Evolutionary conservation across 805 yeast species (phyloP).

Genomic region (Saccharomycopsis sp.): DNA sequence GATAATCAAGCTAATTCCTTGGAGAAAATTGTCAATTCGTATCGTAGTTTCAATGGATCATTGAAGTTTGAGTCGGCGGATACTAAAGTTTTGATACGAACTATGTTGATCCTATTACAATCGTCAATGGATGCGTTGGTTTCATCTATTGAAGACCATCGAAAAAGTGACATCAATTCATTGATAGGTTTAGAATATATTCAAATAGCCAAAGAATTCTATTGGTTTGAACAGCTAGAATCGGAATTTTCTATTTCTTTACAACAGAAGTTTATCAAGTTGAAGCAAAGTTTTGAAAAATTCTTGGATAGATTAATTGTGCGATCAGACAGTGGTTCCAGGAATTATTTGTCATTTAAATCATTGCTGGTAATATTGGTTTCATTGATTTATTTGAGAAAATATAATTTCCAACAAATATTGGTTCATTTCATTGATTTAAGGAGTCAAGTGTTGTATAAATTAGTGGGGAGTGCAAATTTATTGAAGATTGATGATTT

Average conservation of each 20-base stretch:
- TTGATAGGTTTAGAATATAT: not conserved
- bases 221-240: slow-evolving; percentile 4
- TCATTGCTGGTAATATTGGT: slow-evolving; percentile 4
- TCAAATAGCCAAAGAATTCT: slow-evolving; percentile 13
- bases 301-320: slow-evolving; percentile 5
- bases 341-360: not conserved
- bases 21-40: slow-evolving; percentile 1
- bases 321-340: not conserved
- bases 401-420: not conserved
- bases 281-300: not conserved
- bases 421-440: slow-evolving; percentile 3
- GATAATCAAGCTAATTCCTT: not conserved
- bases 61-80: not conserved
- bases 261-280: not conserved
- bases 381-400: slow-evolving; percentile 2
- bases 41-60: not conserved
- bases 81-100: slow-evolving; percentile 3
- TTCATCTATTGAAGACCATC: not conserved
- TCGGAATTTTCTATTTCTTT: not conserved
- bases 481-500: slow-evolving; percentile 2
- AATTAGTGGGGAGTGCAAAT: not conserved
- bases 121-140: slow-evolving; percentile 2
- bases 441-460: slow-evolving; percentile 1
- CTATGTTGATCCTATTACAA: slow-evolving; percentile 1
- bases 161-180: not conserved